These are phyloP conservation scores for Serpula lacrymans DNA, from an alignment of 768 basidiomycete genomes.

Conservation along the genomic window DNA sequence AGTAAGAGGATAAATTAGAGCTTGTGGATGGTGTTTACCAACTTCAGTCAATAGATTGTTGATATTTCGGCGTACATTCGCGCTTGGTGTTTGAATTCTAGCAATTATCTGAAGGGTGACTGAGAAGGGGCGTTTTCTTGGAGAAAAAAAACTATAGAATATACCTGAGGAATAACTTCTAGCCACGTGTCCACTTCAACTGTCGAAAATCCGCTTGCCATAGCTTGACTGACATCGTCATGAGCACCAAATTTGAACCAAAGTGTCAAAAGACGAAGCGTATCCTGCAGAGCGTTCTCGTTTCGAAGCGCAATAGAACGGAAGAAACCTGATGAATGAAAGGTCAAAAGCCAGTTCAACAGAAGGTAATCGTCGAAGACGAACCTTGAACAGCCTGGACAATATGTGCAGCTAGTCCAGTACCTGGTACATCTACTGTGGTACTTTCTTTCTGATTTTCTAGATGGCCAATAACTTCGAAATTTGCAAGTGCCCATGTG, in stretches of 20 bases:
- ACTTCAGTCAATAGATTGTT: slow-evolving; percentile 86
- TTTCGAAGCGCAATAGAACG: slow-evolving; percentile 88
- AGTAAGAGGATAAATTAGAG: slow-evolving; percentile 91
- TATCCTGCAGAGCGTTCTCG: slow-evolving; percentile 92
- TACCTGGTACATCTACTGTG: slow-evolving; percentile 54
- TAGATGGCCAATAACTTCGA: slow-evolving; percentile 84
- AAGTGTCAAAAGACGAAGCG: slow-evolving; percentile 84
- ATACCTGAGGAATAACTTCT: slow-evolving; percentile 95
- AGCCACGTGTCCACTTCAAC: slow-evolving; percentile 98
- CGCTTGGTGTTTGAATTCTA: slow-evolving; percentile 91
- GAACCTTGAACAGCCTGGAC: slow-evolving; percentile 91
- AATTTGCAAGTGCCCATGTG: slow-evolving; percentile 96
- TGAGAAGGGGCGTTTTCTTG: background rate
- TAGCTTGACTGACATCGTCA: slow-evolving; percentile 85
- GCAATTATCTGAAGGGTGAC: slow-evolving; percentile 77
- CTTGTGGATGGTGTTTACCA: slow-evolving; percentile 96
- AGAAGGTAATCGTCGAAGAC: slow-evolving; percentile 7
- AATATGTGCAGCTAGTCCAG: slow-evolving; percentile 73
- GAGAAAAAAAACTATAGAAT: slow-evolving; percentile 4
- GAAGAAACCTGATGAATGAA: slow-evolving; percentile 71
- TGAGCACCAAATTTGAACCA: slow-evolving; percentile 98
- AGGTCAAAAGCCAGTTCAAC: slow-evolving; percentile 3
- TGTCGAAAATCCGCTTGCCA: slow-evolving; percentile 79
- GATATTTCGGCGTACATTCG: slow-evolving; percentile 84
- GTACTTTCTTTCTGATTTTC: slow-evolving; percentile 62